Evolutionary conservation across 345 rosid genomes (phyloP).

Genomic region (Trapa incisa): DNA sequence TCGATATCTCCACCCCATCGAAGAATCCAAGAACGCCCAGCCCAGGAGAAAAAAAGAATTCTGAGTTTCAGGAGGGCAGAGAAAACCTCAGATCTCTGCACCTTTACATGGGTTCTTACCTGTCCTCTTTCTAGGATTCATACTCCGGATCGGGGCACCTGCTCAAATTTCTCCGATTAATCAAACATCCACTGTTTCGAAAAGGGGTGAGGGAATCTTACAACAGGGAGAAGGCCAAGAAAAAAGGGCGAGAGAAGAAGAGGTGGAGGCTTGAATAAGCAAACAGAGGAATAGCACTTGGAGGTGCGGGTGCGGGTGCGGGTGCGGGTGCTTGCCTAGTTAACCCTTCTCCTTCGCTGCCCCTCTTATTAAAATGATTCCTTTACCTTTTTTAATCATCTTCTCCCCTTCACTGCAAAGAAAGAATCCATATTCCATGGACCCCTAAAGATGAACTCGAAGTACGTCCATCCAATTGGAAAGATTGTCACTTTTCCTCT

Average conservation of each 20-base stretch:
- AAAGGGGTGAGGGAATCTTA: neutral
- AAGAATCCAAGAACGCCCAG: conserved; percentile 8
- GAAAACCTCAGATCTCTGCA: conserved; percentile 10
- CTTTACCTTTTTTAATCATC: neutral
- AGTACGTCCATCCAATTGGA: too few species aligned
- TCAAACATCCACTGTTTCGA: neutral
- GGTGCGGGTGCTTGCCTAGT: neutral
- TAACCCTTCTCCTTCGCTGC: neutral
- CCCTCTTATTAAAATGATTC: neutral
- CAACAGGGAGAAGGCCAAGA: neutral
- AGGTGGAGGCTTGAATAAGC: neutral
- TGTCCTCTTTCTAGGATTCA: neutral
- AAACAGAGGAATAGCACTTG: neutral
- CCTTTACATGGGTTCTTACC: neutral
- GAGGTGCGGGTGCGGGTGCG: neutral
- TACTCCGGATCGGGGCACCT: neutral
- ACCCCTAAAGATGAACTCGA: too few species aligned
- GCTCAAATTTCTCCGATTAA: neutral
- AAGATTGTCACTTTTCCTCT: too few species aligned
- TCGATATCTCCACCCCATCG: conserved; percentile 76
- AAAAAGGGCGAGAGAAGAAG: neutral
- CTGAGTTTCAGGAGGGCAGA: neutral
- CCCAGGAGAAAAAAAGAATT: conserved; percentile 1
- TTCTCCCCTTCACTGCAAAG: too few species aligned
- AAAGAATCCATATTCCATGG: too few species aligned